Evolutionary conservation across 2,329 filamentous ascomycete species (phyloP).

Genomic region (Fusarium sp.): DNA sequence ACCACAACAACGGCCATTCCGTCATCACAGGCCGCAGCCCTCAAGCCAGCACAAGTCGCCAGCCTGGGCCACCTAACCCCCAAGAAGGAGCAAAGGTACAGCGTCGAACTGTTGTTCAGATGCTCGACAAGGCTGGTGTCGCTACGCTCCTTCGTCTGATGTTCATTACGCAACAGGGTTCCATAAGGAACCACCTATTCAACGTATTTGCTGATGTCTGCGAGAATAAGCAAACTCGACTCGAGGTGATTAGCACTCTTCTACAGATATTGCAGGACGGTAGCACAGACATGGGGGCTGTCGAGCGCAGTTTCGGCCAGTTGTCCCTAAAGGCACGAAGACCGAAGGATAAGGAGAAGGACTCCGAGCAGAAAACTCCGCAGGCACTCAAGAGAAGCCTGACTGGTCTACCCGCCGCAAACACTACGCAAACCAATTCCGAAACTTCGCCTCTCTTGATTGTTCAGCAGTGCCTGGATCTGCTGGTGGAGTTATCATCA

Average conservation of each 20-base stretch:
- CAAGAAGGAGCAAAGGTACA: constrained; percentile 70
- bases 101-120: constrained; percentile 87
- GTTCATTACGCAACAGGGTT: constrained; percentile 94
- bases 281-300: constrained; percentile 89
- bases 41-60: constrained; percentile 34
- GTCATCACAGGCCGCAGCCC: constrained; percentile 45
- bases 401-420: constrained; percentile 63
- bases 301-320: constrained; percentile 94
- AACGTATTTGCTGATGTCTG: constrained; percentile 91
- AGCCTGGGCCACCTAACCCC: constrained; percentile 48
- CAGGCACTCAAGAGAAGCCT: constrained; percentile 79
- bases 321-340: constrained; percentile 91
- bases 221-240: constrained; percentile 94
- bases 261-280: constrained; percentile 96
- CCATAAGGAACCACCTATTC: constrained; percentile 83
- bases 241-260: constrained; percentile 91
- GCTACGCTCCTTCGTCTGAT: constrained; percentile 97
- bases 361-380: constrained; percentile 75
- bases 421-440: constrained; percentile 68
- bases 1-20: constrained; percentile 48
- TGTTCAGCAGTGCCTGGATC: constrained; percentile 91
- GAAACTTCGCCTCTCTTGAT: constrained; percentile 95
- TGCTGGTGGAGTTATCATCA: constrained; percentile 83
- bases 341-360: constrained; percentile 70
- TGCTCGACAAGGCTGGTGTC: constrained; percentile 95